Evolutionary conservation across 331 rosid genomes (phyloP).

Genomic region (Malus hybrid): DNA sequence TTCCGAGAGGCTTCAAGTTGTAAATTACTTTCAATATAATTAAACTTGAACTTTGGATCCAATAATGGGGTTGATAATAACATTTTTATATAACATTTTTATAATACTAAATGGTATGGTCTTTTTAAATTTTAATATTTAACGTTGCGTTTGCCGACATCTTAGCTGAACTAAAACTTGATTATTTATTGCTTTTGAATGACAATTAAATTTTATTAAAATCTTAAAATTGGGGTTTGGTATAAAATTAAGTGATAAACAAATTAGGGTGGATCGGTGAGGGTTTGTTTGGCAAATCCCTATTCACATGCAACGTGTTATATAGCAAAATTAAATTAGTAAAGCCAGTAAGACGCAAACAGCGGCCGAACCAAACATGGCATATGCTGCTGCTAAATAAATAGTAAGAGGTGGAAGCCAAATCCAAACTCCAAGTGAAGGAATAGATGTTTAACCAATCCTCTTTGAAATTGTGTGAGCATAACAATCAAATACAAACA

Average conservation of each 20-base stretch:
- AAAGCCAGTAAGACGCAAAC: not conserved
- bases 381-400: not conserved
- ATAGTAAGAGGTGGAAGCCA: not conserved
- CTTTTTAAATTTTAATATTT: not conserved
- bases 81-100: too few species aligned
- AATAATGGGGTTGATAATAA: not conserved
- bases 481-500: not conserved
- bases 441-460: not conserved
- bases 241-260: not conserved
- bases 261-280: too few species aligned
- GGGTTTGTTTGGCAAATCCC: not conserved
- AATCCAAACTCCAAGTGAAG: not conserved
- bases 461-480: conserved; percentile 4
- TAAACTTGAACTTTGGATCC: not conserved
- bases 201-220: too few species aligned
- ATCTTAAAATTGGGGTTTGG: not conserved
- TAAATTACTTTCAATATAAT: too few species aligned
- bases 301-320: not conserved
- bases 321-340: not conserved
- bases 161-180: not conserved
- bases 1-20: too few species aligned
- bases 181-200: not conserved
- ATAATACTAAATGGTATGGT: too few species aligned
- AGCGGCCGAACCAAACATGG: not conserved
- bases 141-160: not conserved